Percentiles rank a stretch among this genome's conserved stretches.
Conservation (phyloP, 1,139 yeast species). For the Pichia sp. region DNA sequence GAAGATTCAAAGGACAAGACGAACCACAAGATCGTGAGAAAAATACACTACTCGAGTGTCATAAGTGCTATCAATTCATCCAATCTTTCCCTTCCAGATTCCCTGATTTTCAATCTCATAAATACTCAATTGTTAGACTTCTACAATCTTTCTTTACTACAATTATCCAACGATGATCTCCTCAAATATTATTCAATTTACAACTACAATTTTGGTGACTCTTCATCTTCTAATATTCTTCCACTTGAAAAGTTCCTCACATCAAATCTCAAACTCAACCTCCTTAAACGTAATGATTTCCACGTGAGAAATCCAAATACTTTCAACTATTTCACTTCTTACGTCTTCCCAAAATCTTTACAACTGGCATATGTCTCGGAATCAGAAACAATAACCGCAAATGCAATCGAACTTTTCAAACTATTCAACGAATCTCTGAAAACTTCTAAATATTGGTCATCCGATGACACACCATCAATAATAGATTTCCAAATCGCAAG, state of each 20-base stretch:
- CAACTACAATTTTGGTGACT: constrained; percentile 1
- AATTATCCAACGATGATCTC: constrained; percentile 10
- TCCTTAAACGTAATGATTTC: constrained; percentile 30
- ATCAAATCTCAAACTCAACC: constrained; percentile 14
- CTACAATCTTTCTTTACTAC: constrained; percentile 34
- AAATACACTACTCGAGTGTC: constrained; percentile 26
- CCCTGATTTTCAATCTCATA: constrained; percentile 35
- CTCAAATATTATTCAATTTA: constrained; percentile 10
- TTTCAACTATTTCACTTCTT: constrained; percentile 12
- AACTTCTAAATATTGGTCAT: neutral
- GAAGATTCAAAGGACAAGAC: constrained; percentile 38
- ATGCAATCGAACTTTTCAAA: constrained; percentile 21
- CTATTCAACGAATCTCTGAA: constrained; percentile 18
- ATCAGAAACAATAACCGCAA: constrained; percentile 17
- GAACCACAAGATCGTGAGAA: constrained; percentile 30
- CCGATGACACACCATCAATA: constrained; percentile 9
- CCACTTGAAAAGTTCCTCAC: constrained; percentile 2
- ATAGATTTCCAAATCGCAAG: constrained; percentile 31
- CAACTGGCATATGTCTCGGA: constrained; percentile 13
- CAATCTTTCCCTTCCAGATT: constrained; percentile 22
- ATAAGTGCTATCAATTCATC: constrained; percentile 31
- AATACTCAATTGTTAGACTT: constrained; percentile 42
- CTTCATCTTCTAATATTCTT: neutral
- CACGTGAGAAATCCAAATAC: constrained; percentile 24
- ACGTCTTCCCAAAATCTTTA: constrained; percentile 6